A percentile compares a stretch with the other conserved stretches of the same genome.
Evolutionary conservation across 768 basidiomycete species (phyloP).

Genomic region (Lactifluus echinatus): DNA sequence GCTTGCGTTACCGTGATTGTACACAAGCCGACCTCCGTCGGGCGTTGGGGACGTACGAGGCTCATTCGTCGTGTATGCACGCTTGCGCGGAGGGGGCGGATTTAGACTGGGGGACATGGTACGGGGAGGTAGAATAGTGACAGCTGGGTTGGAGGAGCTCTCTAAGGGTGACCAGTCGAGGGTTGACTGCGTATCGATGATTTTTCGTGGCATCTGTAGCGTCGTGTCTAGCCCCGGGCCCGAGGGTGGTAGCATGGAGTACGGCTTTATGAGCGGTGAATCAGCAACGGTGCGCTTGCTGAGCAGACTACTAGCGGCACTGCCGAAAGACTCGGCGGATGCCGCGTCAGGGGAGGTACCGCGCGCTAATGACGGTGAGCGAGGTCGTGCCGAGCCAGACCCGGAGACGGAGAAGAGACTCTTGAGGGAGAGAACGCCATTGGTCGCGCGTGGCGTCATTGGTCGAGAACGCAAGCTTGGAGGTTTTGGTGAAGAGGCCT

Average conservation of each 20-base stretch:
- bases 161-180: slow-evolving; percentile 15
- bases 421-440: slow-evolving; percentile 49
- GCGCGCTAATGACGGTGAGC: slow-evolving; percentile 40
- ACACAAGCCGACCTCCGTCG: slow-evolving; percentile 18
- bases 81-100: slow-evolving; percentile 26
- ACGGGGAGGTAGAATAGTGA: slow-evolving; percentile 20
- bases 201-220: slow-evolving; percentile 15
- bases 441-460: slow-evolving; percentile 18
- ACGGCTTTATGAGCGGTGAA: slow-evolving; percentile 22
- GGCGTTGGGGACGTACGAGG: slow-evolving; percentile 3
- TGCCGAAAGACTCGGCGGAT: slow-evolving; percentile 49
- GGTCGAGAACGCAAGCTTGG: slow-evolving; percentile 26
- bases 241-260: slow-evolving; percentile 18
- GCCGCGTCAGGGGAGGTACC: slow-evolving; percentile 29
- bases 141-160: slow-evolving; percentile 23
- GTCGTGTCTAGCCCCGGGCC: slow-evolving; percentile 7
- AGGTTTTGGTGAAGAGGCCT: slow-evolving; percentile 18
- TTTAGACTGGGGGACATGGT: slow-evolving; percentile 25
- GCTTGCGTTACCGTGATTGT: slow-evolving; percentile 28
- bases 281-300: slow-evolving; percentile 35
- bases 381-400: slow-evolving; percentile 39
- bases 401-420: slow-evolving; percentile 42
- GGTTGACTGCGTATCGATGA: slow-evolving; percentile 18
- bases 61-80: slow-evolving; percentile 26
- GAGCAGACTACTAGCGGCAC: slow-evolving; percentile 46